These are phyloP conservation scores for Rhizopogon salebrosus DNA, from an alignment of 768 basidiomycete genomes.

Conservation along the genomic window DNA sequence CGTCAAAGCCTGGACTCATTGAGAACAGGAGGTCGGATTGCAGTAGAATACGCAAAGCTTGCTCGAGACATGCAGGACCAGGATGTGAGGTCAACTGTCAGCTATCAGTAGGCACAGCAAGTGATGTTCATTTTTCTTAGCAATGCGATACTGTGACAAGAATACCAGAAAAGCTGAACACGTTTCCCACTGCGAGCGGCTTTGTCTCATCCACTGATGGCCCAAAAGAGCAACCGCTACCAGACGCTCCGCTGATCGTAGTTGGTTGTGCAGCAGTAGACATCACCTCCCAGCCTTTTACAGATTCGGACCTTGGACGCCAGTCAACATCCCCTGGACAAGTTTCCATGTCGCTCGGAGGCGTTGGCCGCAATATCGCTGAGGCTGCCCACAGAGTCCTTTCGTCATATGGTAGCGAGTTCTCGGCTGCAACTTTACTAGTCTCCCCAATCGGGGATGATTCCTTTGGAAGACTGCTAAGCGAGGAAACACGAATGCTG, in stretches of 20 bases:
- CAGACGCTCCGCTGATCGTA: conserved; percentile 47
- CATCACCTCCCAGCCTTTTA: conserved; percentile 57
- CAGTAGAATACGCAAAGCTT: conserved; percentile 66
- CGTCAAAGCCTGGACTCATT: background rate
- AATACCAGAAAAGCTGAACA: background rate
- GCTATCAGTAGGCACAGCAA: background rate
- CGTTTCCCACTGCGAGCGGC: background rate
- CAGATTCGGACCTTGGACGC: conserved; percentile 28
- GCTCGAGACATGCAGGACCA: conserved; percentile 14
- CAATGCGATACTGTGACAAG: conserved; percentile 2
- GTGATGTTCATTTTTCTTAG: background rate
- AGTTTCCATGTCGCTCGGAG: conserved; percentile 72
- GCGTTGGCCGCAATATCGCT: conserved; percentile 93
- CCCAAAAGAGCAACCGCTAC: background rate
- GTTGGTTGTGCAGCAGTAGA: conserved; percentile 90
- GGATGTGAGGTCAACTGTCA: conserved; percentile 10
- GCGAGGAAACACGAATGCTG: conserved; percentile 45
- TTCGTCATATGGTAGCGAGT: conserved; percentile 21
- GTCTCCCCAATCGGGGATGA: conserved; percentile 78
- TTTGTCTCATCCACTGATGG: background rate
- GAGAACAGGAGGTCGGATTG: conserved; percentile 68
- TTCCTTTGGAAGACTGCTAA: conserved; percentile 64
- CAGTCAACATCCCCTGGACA: conserved; percentile 79
- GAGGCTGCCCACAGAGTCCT: conserved; percentile 78
- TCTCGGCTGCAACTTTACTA: conserved; percentile 43